Percentiles rank a stretch among this genome's conserved stretches.
Conservation (phyloP, 2,329 filamentous ascomycete species). For the Fusarium hainanense region DNA sequence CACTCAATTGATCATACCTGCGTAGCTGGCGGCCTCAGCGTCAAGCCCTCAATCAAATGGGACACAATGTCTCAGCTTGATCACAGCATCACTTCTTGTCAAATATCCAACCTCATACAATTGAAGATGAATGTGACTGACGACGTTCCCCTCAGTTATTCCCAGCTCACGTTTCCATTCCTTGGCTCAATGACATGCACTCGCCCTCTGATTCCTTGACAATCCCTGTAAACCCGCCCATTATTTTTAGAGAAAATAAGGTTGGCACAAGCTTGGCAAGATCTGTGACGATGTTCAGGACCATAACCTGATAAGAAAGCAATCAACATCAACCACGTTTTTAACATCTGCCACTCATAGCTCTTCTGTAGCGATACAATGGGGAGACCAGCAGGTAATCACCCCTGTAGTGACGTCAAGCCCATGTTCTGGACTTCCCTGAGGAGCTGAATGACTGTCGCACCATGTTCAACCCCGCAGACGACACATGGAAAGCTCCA, state of each 20-base stretch:
- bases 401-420: conserved; percentile 29
- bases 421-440: background rate
- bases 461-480: conserved; percentile 18
- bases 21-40: background rate
- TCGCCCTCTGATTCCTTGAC: background rate
- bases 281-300: background rate
- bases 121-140: background rate
- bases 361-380: background rate
- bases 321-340: background rate
- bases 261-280: conserved; percentile 17
- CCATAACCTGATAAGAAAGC: background rate
- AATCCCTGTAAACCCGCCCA: conserved; percentile 14
- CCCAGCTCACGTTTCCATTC: background rate
- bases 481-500: background rate
- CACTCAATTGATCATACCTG: background rate
- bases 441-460: conserved; percentile 2
- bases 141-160: background rate
- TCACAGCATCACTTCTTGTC: background rate
- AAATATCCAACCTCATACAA: background rate
- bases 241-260: conserved; percentile 33
- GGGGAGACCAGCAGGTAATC: conserved; percentile 1
- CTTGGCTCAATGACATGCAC: conserved; percentile 2
- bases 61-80: background rate
- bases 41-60: background rate
- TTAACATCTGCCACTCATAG: background rate